Percentiles rank a stretch among this genome's conserved stretches.
Evolutionary conservation across 1,139 yeast genomes (phyloP).

Genomic region (Yamadazyma dendronema): DNA sequence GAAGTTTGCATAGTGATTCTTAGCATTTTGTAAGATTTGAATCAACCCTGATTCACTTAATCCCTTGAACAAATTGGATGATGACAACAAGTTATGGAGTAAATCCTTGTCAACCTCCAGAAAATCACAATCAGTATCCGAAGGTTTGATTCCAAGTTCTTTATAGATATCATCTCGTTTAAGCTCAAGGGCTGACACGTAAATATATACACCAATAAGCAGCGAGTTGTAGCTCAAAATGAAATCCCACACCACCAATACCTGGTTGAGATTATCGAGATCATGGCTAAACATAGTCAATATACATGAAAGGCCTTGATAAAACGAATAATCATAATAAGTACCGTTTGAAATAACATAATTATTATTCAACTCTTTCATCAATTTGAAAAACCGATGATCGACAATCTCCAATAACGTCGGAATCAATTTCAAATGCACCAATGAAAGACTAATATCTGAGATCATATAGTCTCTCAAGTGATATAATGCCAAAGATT

Average conservation of each 20-base stretch:
- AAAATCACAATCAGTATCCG: slow-evolving; percentile 16
- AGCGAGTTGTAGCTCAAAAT: slow-evolving; percentile 49
- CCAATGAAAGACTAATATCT: slow-evolving; percentile 61
- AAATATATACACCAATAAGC: slow-evolving; percentile 50
- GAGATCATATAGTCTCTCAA: slow-evolving; percentile 85
- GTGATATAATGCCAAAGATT: slow-evolving; percentile 57
- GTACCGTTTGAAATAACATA: slow-evolving; percentile 26
- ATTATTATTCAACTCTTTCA: slow-evolving; percentile 38
- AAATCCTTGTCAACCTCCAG: slow-evolving; percentile 38
- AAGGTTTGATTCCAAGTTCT: slow-evolving; percentile 18
- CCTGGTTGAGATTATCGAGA: slow-evolving; percentile 45
- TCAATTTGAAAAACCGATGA: slow-evolving; percentile 44
- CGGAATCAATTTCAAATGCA: slow-evolving; percentile 66
- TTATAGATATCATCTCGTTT: slow-evolving; percentile 41
- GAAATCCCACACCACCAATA: slow-evolving; percentile 63
- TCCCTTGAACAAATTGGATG: slow-evolving; percentile 28
- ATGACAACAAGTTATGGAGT: slow-evolving; percentile 42
- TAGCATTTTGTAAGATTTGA: slow-evolving; percentile 36
- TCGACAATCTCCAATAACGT: slow-evolving; percentile 54
- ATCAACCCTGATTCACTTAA: slow-evolving; percentile 32
- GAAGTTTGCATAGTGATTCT: slow-evolving; percentile 24
- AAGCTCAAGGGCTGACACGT: slow-evolving; percentile 48
- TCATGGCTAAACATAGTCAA: slow-evolving; percentile 83
- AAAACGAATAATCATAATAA: slow-evolving; percentile 47
- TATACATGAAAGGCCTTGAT: slow-evolving; percentile 67